phyloP scores from a whole-genome alignment of 2,329 filamentous ascomycete genomes.

The Teratosphaeria zuluensis region DNA sequence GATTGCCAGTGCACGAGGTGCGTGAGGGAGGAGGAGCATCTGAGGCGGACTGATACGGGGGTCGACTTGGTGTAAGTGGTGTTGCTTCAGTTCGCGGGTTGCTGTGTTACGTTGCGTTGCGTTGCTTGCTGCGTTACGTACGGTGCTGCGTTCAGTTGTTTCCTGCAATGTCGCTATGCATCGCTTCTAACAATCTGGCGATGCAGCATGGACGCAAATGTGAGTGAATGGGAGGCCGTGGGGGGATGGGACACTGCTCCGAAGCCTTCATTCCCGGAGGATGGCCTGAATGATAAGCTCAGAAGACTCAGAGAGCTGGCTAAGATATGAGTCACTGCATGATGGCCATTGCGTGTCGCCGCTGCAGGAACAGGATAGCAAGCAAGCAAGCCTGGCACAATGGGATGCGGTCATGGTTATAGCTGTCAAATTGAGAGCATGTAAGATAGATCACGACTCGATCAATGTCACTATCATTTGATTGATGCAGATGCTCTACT shows the following conservation, averaged over 20 bases:
- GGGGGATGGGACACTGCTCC: constrained; percentile 8
- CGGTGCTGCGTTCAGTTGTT: not conserved
- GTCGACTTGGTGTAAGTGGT: not conserved
- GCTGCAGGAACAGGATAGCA: not conserved
- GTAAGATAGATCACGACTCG: not conserved
- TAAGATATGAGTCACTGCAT: not conserved
- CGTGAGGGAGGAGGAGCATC: constrained; percentile 13
- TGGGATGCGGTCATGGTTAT: not conserved
- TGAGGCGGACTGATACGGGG: not conserved
- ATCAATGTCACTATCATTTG: not conserved
- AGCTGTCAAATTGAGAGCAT: not conserved
- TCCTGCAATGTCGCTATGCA: not conserved
- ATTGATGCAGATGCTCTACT: not conserved
- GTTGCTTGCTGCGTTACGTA: not conserved
- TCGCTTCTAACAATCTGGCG: not conserved
- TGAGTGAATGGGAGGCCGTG: not conserved
- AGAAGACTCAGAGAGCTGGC: not conserved
- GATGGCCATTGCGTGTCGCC: not conserved
- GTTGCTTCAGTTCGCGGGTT: not conserved
- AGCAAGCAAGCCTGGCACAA: not conserved
- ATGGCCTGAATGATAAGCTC: not conserved
- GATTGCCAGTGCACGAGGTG: constrained; percentile 20
- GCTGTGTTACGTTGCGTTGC: not conserved
- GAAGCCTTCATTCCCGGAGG: constrained; percentile 13
- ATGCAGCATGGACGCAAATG: not conserved